phyloP scores from a whole-genome alignment of 2,329 filamentous ascomycete species.

The Sphaerostilbella broomeana region DNA sequence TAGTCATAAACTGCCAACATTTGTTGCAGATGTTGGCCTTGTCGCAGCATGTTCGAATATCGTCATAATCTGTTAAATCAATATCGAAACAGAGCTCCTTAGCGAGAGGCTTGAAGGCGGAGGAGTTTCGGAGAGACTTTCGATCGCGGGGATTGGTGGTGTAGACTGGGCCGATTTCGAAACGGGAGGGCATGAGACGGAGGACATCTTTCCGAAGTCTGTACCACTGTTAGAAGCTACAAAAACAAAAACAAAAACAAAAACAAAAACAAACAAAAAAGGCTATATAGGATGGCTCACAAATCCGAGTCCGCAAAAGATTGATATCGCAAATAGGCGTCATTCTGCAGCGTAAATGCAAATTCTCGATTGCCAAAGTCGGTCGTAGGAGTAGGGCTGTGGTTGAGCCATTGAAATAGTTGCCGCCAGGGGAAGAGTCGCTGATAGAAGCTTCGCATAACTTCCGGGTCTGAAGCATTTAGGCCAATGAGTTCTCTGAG shows the following conservation, averaged over 20 bases:
- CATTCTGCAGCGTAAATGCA: slow-evolving; percentile 87
- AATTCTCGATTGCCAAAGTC: slow-evolving; percentile 95
- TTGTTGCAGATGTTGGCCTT: slow-evolving; percentile 89
- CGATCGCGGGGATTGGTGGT: slow-evolving; percentile 88
- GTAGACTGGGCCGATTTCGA: slow-evolving; percentile 98
- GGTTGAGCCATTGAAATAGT: slow-evolving; percentile 97
- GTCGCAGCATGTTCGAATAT: slow-evolving; percentile 89
- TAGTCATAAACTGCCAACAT: slow-evolving; percentile 96
- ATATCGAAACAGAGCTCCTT: slow-evolving; percentile 99
- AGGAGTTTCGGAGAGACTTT: slow-evolving; percentile 74
- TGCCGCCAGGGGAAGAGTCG: slow-evolving; percentile 91
- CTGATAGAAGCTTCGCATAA: slow-evolving; percentile 92
- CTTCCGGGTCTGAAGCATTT: slow-evolving; percentile 64
- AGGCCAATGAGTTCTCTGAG: slow-evolving; percentile 30
- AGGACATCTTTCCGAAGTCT: slow-evolving; percentile 88
- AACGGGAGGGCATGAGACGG: slow-evolving; percentile 80
- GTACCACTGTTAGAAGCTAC: not conserved
- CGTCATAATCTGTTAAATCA: slow-evolving; percentile 97
- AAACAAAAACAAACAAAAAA: too few species aligned
- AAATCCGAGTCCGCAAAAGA: slow-evolving; percentile 51
- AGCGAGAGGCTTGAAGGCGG: slow-evolving; percentile 75
- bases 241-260: too few species aligned
- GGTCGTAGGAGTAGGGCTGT: slow-evolving; percentile 74
- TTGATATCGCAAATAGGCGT: slow-evolving; percentile 89
- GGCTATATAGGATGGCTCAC: slow-evolving; percentile 28